phyloP scores from a whole-genome alignment of 2,329 filamentous ascomycete genomes.

The Fusarium longipes region DNA sequence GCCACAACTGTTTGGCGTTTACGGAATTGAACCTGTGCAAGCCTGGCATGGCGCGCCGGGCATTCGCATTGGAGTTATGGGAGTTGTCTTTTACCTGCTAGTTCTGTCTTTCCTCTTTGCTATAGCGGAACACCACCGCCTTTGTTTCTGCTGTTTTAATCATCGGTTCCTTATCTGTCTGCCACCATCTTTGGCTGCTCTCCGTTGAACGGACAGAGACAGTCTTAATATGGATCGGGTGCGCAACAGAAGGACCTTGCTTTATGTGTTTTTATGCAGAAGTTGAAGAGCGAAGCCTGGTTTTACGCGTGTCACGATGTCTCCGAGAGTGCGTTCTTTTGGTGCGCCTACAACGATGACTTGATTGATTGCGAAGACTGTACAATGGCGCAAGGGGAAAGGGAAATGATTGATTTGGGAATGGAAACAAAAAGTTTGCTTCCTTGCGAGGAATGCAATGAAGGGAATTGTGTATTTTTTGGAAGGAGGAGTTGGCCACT shows the following conservation, averaged over 20 bases:
- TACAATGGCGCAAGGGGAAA: slow-evolving; percentile 31
- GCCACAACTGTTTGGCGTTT: slow-evolving; percentile 42
- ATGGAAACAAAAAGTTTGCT: slow-evolving; percentile 40
- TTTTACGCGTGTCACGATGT: slow-evolving; percentile 39
- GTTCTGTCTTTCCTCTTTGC: slow-evolving; percentile 14
- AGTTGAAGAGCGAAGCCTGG: slow-evolving; percentile 29
- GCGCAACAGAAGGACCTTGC: slow-evolving; percentile 20
- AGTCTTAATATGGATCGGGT: slow-evolving; percentile 31
- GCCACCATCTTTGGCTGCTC: slow-evolving; percentile 29
- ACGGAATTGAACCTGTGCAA: slow-evolving; percentile 39
- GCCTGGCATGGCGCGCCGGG: slow-evolving; percentile 40
- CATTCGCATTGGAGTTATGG: slow-evolving; percentile 44
- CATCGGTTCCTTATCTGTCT: slow-evolving; percentile 19
- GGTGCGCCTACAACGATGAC: slow-evolving; percentile 31
- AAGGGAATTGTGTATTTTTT: slow-evolving; percentile 15
- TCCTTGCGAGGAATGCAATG: slow-evolving; percentile 37
- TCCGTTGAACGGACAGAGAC: slow-evolving; percentile 44
- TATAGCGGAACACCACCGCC: slow-evolving; percentile 17
- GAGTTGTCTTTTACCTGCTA: slow-evolving; percentile 28
- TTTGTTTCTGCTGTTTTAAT: slow-evolving; percentile 37
- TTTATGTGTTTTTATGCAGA: slow-evolving; percentile 12
- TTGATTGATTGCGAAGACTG: slow-evolving; percentile 40
- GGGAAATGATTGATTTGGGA: slow-evolving; percentile 22
- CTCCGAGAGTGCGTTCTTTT: slow-evolving; percentile 16
- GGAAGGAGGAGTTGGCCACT: slow-evolving; percentile 26